Conservation (phyloP, 176 grass and related monocot genomes). For the Alloteropsis semialata region DNA sequence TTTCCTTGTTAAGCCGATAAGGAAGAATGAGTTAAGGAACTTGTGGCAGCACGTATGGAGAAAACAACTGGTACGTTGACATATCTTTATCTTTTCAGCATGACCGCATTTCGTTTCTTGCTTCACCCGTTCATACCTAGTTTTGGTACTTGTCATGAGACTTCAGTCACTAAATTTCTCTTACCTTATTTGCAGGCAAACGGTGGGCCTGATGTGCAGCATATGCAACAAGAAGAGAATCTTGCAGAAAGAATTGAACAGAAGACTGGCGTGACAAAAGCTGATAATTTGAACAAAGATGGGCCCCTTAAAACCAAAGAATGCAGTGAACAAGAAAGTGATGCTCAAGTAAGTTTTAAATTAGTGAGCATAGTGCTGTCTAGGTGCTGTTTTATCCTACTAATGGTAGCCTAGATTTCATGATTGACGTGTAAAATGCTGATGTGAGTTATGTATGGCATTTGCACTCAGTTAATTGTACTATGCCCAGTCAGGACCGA, state of each 20-base stretch:
- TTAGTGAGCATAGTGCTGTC: neutral
- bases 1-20: conserved; percentile 93
- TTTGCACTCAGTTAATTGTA: conserved; percentile 15
- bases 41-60: conserved; percentile 99
- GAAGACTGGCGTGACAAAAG: conserved; percentile 12
- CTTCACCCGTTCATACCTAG: neutral
- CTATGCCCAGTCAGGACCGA: conserved; percentile 25
- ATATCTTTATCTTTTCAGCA: conserved; percentile 7
- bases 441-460: neutral
- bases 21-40: conserved; percentile 93
- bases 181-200: conserved; percentile 48
- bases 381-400: neutral
- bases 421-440: neutral
- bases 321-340: conserved; percentile 85
- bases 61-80: conserved; percentile 70
- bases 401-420: neutral
- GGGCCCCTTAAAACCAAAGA: conserved; percentile 48
- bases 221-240: conserved; percentile 52
- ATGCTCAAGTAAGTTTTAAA: conserved; percentile 91
- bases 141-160: neutral
- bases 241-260: conserved; percentile 20
- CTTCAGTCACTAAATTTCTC: neutral
- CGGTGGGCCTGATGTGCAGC: conserved; percentile 37
- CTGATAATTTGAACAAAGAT: conserved; percentile 30
- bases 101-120: conserved; percentile 2